Conservation (phyloP, 768 basidiomycete genomes). For the Candolleomyces eurysporus region DNA sequence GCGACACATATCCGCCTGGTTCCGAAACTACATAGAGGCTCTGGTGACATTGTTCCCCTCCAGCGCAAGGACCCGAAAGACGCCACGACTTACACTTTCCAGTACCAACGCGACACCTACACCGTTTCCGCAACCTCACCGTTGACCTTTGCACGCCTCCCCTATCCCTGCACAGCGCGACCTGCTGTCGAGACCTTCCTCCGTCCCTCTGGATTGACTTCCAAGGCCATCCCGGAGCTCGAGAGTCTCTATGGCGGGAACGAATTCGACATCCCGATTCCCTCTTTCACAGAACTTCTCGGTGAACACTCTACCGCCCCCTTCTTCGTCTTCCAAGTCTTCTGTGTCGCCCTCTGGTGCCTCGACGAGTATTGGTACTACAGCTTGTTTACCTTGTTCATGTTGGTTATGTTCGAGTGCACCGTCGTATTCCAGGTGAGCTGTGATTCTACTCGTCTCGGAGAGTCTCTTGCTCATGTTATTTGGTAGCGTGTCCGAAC, state of each 20-base stretch:
- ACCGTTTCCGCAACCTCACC: conserved; percentile 58
- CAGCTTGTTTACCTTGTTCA: conserved; percentile 95
- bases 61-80: conserved; percentile 59
- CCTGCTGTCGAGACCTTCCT: conserved; percentile 71
- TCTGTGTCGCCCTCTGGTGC: conserved; percentile 97
- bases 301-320: conserved; percentile 96
- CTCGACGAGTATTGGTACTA: conserved; percentile 99
- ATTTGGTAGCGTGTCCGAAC: conserved; percentile 79
- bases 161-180: conserved; percentile 78
- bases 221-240: conserved; percentile 47
- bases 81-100: conserved; percentile 75
- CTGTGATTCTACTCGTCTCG: conserved; percentile 7
- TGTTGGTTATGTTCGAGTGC: conserved; percentile 98
- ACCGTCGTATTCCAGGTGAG: conserved; percentile 97
- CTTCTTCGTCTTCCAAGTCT: conserved; percentile 99
- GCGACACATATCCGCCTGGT: conserved; percentile 83
- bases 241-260: conserved; percentile 82
- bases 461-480: neutral
- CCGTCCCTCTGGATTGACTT: conserved; percentile 52
- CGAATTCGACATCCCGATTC: conserved; percentile 96
- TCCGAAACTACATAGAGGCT: conserved; percentile 77
- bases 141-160: conserved; percentile 70
- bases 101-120: conserved; percentile 94
- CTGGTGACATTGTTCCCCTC: conserved; percentile 84
- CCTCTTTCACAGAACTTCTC: conserved; percentile 89